Conservation (phyloP, 495 filamentous ascomycete genomes). For the Penicillium taxi region DNA sequence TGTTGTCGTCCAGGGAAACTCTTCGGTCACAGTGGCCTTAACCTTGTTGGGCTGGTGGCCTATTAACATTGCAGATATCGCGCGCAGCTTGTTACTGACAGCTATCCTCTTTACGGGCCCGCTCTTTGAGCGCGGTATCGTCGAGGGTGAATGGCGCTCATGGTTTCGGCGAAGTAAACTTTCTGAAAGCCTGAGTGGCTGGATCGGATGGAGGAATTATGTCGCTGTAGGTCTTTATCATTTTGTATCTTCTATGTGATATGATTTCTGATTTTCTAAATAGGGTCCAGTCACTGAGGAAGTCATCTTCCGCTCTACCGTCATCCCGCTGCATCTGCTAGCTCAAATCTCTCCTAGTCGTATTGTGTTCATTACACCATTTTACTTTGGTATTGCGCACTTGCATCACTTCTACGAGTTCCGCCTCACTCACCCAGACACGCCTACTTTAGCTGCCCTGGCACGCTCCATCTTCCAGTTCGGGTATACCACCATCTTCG, state of each 20-base stretch:
- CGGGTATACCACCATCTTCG: constrained; percentile 87
- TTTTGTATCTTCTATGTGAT: not conserved
- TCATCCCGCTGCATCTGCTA: constrained; percentile 75
- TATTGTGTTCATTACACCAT: constrained; percentile 70
- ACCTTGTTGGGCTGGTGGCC: constrained; percentile 72
- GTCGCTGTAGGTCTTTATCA: constrained; percentile 45
- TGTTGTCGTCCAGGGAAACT: constrained; percentile 38
- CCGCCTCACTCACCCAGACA: constrained; percentile 66
- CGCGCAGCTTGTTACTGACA: constrained; percentile 54
- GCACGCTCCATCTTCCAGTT: constrained; percentile 76
- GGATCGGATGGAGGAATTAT: constrained; percentile 59
- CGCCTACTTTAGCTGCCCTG: constrained; percentile 49
- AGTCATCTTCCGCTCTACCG: constrained; percentile 78
- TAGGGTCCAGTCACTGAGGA: constrained; percentile 90
- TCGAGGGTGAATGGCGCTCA: constrained; percentile 60
- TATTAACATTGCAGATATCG: constrained; percentile 51
- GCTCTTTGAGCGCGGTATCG: constrained; percentile 64
- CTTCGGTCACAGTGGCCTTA: constrained; percentile 44
- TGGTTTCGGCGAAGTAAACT: constrained; percentile 45
- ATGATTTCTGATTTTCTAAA: not conserved
- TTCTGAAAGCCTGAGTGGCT: constrained; percentile 45
- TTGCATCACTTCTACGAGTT: constrained; percentile 96
- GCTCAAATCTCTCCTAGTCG: constrained; percentile 48
- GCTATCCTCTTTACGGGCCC: constrained; percentile 77
- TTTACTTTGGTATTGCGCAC: constrained; percentile 94